phyloP scores from a whole-genome alignment of 768 basidiomycete species.

The Lentinula sp. region DNA sequence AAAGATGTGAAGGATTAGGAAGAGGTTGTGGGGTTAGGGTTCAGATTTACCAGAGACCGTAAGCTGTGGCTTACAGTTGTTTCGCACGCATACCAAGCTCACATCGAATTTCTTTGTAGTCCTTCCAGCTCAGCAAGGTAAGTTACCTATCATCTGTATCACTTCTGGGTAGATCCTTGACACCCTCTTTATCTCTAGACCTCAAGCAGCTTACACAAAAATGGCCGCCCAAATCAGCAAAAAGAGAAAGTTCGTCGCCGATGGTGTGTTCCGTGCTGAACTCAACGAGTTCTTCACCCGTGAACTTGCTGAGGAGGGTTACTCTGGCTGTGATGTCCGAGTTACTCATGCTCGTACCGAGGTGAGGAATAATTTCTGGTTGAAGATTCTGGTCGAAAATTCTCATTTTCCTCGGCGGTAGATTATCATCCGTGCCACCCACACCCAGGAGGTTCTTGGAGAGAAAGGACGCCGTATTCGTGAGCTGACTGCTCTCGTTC shows the following conservation, averaged over 20 bases:
- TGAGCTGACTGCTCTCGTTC: conserved; percentile 95
- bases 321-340: conserved; percentile 99
- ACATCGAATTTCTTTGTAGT: neutral
- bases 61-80: neutral
- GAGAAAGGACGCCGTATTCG: conserved; percentile 99
- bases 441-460: conserved; percentile 97
- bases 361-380: conserved; percentile 30
- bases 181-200: neutral
- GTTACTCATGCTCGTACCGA: conserved; percentile 99
- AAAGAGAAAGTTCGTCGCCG: conserved; percentile 97
- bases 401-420: conserved; percentile 19
- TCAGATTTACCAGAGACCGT: neutral
- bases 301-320: conserved; percentile 98
- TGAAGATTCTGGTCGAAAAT: neutral
- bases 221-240: conserved; percentile 93
- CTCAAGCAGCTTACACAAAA: conserved; percentile 22
- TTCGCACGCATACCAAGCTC: neutral
- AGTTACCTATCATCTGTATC: neutral
- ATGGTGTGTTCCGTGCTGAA: conserved; percentile 99
- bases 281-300: conserved; percentile 98
- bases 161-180: neutral
- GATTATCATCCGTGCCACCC: conserved; percentile 99
- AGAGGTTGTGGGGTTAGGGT: neutral
- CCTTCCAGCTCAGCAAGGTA: neutral
- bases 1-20: neutral